These are phyloP conservation scores for Gloeostereum incarnatum DNA, from an alignment of 768 basidiomycete genomes.

Conservation along the genomic window DNA sequence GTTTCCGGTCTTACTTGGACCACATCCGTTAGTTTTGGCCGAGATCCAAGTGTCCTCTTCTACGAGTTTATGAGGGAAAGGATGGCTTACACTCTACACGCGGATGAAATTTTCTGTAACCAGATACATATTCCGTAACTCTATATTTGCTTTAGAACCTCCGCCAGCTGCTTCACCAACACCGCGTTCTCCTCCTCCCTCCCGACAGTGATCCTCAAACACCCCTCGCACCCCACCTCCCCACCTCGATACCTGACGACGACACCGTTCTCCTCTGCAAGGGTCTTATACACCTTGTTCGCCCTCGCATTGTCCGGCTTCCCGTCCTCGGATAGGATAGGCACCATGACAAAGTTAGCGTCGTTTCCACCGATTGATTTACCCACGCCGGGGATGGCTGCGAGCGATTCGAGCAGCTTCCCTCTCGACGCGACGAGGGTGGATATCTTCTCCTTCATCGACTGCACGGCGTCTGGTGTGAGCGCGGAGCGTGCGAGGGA, in stretches of 20 bases:
- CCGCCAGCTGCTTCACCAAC: constrained; percentile 44
- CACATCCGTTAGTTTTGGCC: no score
- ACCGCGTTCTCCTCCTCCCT: constrained; percentile 68
- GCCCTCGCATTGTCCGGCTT: constrained; percentile 55
- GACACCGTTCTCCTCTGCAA: constrained; percentile 81
- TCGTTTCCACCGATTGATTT: constrained; percentile 68
- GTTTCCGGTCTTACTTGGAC: constrained; percentile 2
- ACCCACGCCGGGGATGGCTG: constrained; percentile 48
- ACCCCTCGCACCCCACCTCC: constrained; percentile 81
- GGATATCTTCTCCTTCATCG: constrained; percentile 58
- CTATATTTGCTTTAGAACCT: constrained; percentile 24
- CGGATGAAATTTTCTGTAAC: no score
- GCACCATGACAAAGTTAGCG: constrained; percentile 87
- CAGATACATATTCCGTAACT: no score
- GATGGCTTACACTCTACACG: no score
- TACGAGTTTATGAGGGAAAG: no score
- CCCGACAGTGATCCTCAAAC: constrained; percentile 86
- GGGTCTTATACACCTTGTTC: constrained; percentile 56
- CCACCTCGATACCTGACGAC: constrained; percentile 87
- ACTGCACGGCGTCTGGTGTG: constrained; percentile 46
- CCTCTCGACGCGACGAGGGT: constrained; percentile 52
- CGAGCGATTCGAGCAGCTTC: constrained; percentile 41
- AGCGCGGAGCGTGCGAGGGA: constrained; percentile 74
- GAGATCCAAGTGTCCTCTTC: no score
- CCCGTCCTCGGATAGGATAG: constrained; percentile 45